Evolutionary conservation across 352 stramenopile species (phyloP).

Genomic region (Phytophthora macrochlamydospora): DNA sequence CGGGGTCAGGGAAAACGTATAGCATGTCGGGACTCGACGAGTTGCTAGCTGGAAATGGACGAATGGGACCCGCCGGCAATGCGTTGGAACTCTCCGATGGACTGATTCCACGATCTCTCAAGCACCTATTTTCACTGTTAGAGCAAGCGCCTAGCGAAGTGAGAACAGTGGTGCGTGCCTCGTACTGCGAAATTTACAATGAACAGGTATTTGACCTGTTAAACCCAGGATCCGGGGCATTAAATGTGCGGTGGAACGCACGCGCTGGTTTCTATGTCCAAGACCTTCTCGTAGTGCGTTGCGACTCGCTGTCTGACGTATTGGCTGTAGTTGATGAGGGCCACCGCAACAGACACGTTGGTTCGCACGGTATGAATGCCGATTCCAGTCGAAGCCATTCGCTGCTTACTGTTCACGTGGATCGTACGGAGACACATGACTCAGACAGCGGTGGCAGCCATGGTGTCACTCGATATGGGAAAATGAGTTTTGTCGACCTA

Average conservation of each 20-base stretch:
- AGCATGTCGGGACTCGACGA: constrained; percentile 84
- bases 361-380: constrained; percentile 78
- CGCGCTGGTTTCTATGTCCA: constrained; percentile 81
- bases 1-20: constrained; percentile 74
- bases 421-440: constrained; percentile 55
- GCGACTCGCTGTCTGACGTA: constrained; percentile 73
- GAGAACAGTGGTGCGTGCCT: constrained; percentile 71
- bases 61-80: constrained; percentile 2
- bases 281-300: constrained; percentile 75
- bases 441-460: constrained; percentile 43
- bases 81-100: constrained; percentile 57
- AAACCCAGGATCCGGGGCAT: constrained; percentile 58
- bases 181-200: constrained; percentile 89
- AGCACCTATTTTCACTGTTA: constrained; percentile 65
- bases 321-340: constrained; percentile 80
- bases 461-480: constrained; percentile 65
- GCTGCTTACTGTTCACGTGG: constrained; percentile 75
- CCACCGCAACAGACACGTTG: constrained; percentile 70
- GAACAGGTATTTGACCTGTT: constrained; percentile 82
- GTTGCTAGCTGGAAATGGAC: constrained; percentile 39
- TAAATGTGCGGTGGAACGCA: constrained; percentile 81
- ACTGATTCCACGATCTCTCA: constrained; percentile 75
- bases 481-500: constrained; percentile 85
- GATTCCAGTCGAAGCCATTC: constrained; percentile 83
- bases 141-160: constrained; percentile 47